Evolutionary conservation across 768 basidiomycete genomes (phyloP).

Genomic region (Lyophyllum shimeji): DNA sequence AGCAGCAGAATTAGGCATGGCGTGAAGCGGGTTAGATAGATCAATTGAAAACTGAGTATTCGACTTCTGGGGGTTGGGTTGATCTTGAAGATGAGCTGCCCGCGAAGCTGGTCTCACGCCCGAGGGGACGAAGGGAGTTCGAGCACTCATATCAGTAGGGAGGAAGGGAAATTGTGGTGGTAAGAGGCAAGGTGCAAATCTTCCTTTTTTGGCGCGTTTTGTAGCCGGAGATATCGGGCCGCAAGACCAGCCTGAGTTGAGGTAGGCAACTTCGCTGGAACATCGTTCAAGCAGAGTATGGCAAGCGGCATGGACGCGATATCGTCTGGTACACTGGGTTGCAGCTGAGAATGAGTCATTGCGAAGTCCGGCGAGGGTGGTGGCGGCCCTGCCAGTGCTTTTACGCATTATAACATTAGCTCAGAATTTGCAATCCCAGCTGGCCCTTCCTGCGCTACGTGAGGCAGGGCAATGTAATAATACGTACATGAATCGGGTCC

Average conservation of each 20-base stretch:
- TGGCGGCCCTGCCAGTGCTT: no score
- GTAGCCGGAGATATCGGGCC: constrained; percentile 2
- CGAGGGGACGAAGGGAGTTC: constrained; percentile 19
- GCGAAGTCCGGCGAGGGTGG: no score
- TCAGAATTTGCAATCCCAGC: no score
- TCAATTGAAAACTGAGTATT: constrained; percentile 11
- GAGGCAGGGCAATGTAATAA: no score
- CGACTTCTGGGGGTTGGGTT: neutral
- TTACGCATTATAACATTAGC: no score
- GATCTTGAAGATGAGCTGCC: constrained; percentile 9
- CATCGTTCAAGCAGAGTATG: no score
- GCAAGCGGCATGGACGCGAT: no score
- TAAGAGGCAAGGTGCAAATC: constrained; percentile 1
- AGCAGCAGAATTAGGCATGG: neutral
- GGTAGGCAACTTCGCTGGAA: no score
- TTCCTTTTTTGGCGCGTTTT: neutral
- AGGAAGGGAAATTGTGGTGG: constrained; percentile 3
- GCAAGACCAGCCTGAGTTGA: neutral
- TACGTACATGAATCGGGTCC: no score
- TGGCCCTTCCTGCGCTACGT: no score
- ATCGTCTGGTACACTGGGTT: no score
- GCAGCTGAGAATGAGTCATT: no score
- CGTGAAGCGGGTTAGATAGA: constrained; percentile 13
- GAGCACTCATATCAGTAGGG: constrained; percentile 16
- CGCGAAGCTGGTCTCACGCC: constrained; percentile 11